phyloP scores from a whole-genome alignment of 2,329 filamentous ascomycete genomes.

The Penicillium sp. region DNA sequence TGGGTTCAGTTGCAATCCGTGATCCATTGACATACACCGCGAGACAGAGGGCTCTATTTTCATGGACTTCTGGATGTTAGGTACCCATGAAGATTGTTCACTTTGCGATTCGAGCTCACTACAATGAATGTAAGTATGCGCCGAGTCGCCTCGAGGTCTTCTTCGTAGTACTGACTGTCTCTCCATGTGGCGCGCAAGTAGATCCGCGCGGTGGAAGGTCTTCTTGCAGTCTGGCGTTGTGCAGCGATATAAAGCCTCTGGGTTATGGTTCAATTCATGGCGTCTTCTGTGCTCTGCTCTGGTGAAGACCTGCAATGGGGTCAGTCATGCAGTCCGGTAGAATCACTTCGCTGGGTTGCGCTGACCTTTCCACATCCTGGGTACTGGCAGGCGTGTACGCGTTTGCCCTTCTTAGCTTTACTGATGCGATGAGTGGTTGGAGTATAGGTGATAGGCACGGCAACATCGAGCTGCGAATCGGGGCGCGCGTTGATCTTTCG shows the following conservation, averaged over 20 bases:
- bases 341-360: conserved; percentile 7
- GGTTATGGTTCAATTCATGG: conserved; percentile 51
- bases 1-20: conserved; percentile 24
- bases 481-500: conserved; percentile 31
- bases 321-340: conserved; percentile 10
- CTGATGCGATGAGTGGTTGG: conserved; percentile 50
- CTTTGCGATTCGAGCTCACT: conserved; percentile 39
- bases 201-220: conserved; percentile 48
- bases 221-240: conserved; percentile 45
- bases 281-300: conserved; percentile 49
- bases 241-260: conserved; percentile 46
- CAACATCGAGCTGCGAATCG: conserved; percentile 30
- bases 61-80: conserved; percentile 24
- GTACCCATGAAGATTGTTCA: conserved; percentile 29
- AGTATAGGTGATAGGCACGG: conserved; percentile 44
- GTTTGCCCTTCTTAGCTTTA: conserved; percentile 52
- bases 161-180: conserved; percentile 43
- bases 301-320: conserved; percentile 44
- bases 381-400: conserved; percentile 48
- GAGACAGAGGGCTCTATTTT: conserved; percentile 23
- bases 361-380: conserved; percentile 49
- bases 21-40: conserved; percentile 23
- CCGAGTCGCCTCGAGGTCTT: neutral
- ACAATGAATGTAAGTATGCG: conserved; percentile 13
- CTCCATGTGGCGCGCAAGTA: conserved; percentile 49